Base-by-base conservation (phyloP, 345 rosid genomes). In the Camelina neglecta region DNA sequence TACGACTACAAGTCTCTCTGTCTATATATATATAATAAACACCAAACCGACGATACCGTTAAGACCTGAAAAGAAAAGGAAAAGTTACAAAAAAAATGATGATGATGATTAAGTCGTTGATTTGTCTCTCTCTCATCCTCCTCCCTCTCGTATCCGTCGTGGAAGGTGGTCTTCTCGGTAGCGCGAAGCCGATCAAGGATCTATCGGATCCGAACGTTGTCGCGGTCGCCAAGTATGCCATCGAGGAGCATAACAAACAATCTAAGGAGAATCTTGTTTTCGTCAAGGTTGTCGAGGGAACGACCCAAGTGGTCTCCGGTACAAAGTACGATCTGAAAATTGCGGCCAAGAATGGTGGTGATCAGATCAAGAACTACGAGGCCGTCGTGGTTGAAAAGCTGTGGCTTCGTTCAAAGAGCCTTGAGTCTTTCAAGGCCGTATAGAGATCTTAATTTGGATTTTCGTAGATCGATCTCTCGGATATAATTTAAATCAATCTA, bases 331-430 rank as follows among this genome's bases (percentile, higher is more conserved):
- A 77, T 74, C 86, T 91, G 26, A 65, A 35, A 20, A 16, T 87
- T 58, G 72, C 67, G 21, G 88, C 75, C 5, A 77, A 71, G 75
- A 55, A 18, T 59, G 73, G 66, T 2, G 58, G 60, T 13, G 56
- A 45, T 16, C 21, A 8, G n/a, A 15, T 23, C 2, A 72, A 53
- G 71, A 69, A 64, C 0, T 87, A 83, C 63, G 70, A 84, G 56
- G 91, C 93, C 1, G 67, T 86, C 12, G 96, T 88, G 12, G 74
- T 82, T 70, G 93, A 88, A 50, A 82, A 65, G 74, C n/a, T 73
- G 0, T 86, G 86, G 89, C 35, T 8, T 57, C 83, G 13, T 16
- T 77, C 13, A 35, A 77, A 35, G 73, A 59, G 7, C 4, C 81
- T 77, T 53, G 63, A 65, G 6, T 72, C 77, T 0, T 77, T 77